Base-by-base conservation (phyloP, 2,329 filamentous ascomycete genomes). In the Chrysoporthe austroafricana region DNA sequence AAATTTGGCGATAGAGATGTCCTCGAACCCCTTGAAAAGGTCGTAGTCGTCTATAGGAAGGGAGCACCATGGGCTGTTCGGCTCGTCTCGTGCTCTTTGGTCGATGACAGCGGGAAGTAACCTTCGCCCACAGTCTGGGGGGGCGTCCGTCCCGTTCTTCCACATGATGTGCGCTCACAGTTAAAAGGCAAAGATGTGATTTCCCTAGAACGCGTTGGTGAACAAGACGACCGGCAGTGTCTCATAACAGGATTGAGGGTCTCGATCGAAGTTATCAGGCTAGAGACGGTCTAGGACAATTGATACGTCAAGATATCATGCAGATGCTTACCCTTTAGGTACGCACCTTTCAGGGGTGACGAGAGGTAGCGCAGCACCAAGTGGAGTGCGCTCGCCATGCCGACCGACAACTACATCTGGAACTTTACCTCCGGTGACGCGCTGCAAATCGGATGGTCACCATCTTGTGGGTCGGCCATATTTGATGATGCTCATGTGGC, bases 31-130 rank as follows among this genome's bases (percentile, higher is more conserved):
- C n/a, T 62, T 62, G 13, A 71, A 66, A 11, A 73, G 60, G 46
- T 73, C 72, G 48, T 71, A 68, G 66, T 73, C 72, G 50, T 73
- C 70, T 21, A 70, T 57, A 14, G 72, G 72, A 9, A 73, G 52
- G 8, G 72, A 73, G 56, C 69, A 70, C 71, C 71, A 72, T 8
- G 70, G 21, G 5, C 69, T 69, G 13, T 64, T 59, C 16, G 71
- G 71, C 26, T 72, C 69, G 4, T 68, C 52, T 21, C 50, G 61
- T n/a, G 71, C 71, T 36, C 66, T 63, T 62, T 72, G 64, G 63
- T 72, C 71, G 42, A 72, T 70, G 32, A 66, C 58, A 1, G 62
- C 64, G 2, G 72, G 71, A 14, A 73, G 66, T 13, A 73, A 67
- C 42, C 68, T 69, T 50, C 59, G 44, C 11, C 71, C 71, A 21